Base-by-base conservation (phyloP, 2,329 filamentous ascomycete genomes). In the Cladophialophora chaetospira region DNA sequence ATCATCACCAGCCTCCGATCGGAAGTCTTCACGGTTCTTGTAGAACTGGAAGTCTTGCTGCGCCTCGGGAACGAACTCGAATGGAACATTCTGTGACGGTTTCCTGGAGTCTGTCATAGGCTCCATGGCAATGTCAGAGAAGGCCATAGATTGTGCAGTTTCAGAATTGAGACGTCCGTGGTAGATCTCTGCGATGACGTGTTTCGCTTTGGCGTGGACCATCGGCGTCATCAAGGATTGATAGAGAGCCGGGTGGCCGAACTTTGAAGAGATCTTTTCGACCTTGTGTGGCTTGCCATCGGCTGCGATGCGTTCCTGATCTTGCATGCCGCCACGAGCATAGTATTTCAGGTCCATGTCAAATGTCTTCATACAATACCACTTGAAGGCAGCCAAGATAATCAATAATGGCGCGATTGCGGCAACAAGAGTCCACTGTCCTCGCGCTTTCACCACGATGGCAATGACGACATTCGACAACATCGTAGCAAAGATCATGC, bases 11-110 rank as follows among this genome's bases (percentile, higher is more conserved):
- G 91, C 91, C 53, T 94, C 89, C 9, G 91, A 87, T 1, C 86
- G 85, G 73, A 97, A 97, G 65, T 97, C 93, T 2, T 89, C 83
- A 1, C 91, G 82, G 71, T 96, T 88, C 73, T 96, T 97, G 79
- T 87, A 97, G 74, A 91, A 93, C 59, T 91, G 86, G 69, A 95
- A 96, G 70, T 96, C 91, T 72, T 96, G 86, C 46, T 91, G 85
- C 53, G 82, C 82, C 67, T 97, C 93, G 0, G 89, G 86, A 0
- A 97, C 92, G 56, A 96, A 85, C 72, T 97, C 93, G 71, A 97
- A 97, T 0, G 91, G 90, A 0, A 87, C 85, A 4, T 88, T 67
- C 31, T 10, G 67, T 63, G 45, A 69, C 60, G 63, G 60, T 15
- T 65, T 57, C 31, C 64, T 63, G 26, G 61, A 63, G 5, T 70